Conservation (phyloP, 139 green algal genomes). For the Yamagishiella unicocca region DNA sequence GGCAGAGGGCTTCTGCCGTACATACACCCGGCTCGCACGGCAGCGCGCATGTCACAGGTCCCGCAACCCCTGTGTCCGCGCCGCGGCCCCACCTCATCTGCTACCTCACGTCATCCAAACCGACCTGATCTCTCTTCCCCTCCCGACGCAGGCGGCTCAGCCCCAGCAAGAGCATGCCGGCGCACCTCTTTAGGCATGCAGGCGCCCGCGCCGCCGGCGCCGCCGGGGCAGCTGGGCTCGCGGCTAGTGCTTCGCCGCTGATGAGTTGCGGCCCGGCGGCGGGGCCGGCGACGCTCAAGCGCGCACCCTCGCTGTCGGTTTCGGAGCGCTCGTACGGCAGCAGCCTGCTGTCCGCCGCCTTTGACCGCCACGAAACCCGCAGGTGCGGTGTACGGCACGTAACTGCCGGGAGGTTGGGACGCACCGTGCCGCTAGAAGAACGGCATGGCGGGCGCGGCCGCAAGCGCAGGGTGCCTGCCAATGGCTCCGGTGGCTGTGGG, state of each 20-base stretch:
- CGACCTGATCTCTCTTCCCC: no score
- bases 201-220: neutral
- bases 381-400: neutral
- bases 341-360: slow-evolving; percentile 33
- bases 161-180: neutral
- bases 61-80: no score
- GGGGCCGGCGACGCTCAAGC: neutral
- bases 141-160: neutral
- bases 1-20: no score
- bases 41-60: no score
- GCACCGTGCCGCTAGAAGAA: no score
- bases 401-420: no score
- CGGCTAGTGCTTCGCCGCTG: neutral
- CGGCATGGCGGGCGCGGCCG: no score
- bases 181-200: neutral
- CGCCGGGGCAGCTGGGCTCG: neutral
- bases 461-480: no score
- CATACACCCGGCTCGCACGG: no score
- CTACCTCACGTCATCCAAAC: no score
- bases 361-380: slow-evolving; percentile 24
- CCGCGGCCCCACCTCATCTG: no score
- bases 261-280: neutral
- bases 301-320: neutral
- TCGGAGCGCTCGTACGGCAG: slow-evolving; percentile 16
- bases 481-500: no score